phyloP scores from a whole-genome alignment of 495 filamentous ascomycete genomes.

The Pseudoneurospora amorphoporcata region DNA sequence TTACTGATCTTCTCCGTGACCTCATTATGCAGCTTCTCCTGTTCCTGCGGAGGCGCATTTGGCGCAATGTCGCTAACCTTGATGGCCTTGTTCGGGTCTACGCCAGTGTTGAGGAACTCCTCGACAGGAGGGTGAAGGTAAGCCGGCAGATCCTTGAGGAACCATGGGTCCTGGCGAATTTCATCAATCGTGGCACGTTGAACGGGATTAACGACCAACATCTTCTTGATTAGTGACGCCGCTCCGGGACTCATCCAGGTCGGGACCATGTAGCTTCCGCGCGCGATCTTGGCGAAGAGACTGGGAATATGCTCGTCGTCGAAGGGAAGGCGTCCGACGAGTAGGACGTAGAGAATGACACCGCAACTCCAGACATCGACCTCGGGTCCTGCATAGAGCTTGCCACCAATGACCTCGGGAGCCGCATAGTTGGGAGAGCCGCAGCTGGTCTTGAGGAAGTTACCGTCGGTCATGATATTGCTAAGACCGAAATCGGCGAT shows the following conservation, averaged over 20 bases:
- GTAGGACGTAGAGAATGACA: constrained; percentile 91
- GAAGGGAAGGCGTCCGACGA: constrained; percentile 86
- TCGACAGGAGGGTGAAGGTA: constrained; percentile 87
- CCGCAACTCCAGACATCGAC: constrained; percentile 99
- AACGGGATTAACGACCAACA: constrained; percentile 91
- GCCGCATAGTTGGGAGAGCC: constrained; percentile 97
- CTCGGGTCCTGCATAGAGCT: constrained; percentile 94
- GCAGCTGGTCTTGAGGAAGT: constrained; percentile 97
- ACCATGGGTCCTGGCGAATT: constrained; percentile 93
- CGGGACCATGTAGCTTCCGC: constrained; percentile 77
- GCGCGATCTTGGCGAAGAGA: constrained; percentile 33
- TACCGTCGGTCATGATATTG: constrained; percentile 99
- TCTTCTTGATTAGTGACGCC: constrained; percentile 74
- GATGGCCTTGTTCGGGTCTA: constrained; percentile 82
- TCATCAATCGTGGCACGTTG: constrained; percentile 88
- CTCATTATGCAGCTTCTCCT: constrained; percentile 81
- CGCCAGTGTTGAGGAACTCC: constrained; percentile 86
- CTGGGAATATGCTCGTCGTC: constrained; percentile 76
- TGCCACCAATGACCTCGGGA: constrained; percentile 94
- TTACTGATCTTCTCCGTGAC: constrained; percentile 92
- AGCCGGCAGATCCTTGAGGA: constrained; percentile 68
- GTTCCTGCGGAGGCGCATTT: constrained; percentile 62
- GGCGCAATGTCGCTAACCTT: constrained; percentile 68
- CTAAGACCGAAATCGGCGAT: constrained; percentile 97
- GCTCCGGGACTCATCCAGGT: constrained; percentile 80